Percentiles rank a stretch among this genome's conserved stretches.
phyloP scores from a whole-genome alignment of 306 rosid genomes.

The Quercus robur region DNA sequence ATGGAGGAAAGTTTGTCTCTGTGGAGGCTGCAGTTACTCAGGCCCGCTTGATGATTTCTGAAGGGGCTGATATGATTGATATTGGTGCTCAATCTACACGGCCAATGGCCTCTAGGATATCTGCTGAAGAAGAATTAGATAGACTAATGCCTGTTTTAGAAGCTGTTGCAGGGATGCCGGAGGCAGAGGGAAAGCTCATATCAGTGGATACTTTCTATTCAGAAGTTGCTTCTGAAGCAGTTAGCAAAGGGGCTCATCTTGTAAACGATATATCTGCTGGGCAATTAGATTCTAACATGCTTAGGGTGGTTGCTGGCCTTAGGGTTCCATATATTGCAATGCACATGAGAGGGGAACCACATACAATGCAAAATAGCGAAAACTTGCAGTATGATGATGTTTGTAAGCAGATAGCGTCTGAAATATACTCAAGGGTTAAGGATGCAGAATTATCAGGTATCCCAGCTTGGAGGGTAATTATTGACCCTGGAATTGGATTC shows the following conservation, averaged over 20 bases:
- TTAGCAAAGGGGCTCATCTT: slow-evolving; percentile 76
- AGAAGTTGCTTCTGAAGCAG: slow-evolving; percentile 81
- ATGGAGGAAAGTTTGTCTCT: slow-evolving; percentile 72
- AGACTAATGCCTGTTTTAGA: slow-evolving; percentile 80
- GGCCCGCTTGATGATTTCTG: slow-evolving; percentile 68
- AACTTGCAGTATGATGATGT: slow-evolving; percentile 71
- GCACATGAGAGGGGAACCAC: slow-evolving; percentile 96
- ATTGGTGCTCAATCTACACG: slow-evolving; percentile 89
- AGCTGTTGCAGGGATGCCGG: slow-evolving; percentile 67
- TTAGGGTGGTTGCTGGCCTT: slow-evolving; percentile 73
- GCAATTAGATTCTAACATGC: slow-evolving; percentile 64
- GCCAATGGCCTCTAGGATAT: slow-evolving; percentile 65
- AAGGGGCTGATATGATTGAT: slow-evolving; percentile 90
- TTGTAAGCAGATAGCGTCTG: slow-evolving; percentile 65
- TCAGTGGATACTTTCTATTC: slow-evolving; percentile 89
- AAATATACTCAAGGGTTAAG: slow-evolving; percentile 47
- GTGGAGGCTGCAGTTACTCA: slow-evolving; percentile 67
- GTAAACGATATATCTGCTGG: slow-evolving; percentile 82
- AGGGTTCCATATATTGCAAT: slow-evolving; percentile 84
- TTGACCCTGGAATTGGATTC: slow-evolving; percentile 90
- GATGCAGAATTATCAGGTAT: slow-evolving; percentile 79
- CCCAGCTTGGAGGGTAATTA: slow-evolving; percentile 83
- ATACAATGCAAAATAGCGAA: slow-evolving; percentile 67
- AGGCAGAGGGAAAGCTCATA: slow-evolving; percentile 66
- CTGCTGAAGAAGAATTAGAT: slow-evolving; percentile 67